Evolutionary conservation across 352 stramenopile genomes (phyloP).

Genomic region (Phytophthora nicotianae): DNA sequence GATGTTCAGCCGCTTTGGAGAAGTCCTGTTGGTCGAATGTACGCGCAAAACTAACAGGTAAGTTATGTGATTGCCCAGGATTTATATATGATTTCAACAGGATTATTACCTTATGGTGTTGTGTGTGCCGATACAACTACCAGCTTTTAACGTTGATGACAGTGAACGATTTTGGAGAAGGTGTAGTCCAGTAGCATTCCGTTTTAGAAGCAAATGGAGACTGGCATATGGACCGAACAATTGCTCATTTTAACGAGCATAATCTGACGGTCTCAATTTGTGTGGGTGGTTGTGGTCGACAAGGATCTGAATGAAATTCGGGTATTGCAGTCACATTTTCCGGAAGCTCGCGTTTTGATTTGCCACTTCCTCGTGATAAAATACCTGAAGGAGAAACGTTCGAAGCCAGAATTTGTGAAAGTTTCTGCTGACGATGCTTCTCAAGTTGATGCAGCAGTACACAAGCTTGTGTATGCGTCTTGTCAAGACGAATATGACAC

Average conservation of each 20-base stretch:
- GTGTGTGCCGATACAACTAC: constrained; percentile 19
- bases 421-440: constrained; percentile 19
- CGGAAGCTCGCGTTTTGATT: constrained; percentile 1
- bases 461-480: constrained; percentile 26
- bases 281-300: no score
- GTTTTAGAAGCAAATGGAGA: background rate
- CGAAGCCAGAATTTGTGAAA: constrained; percentile 12
- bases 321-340: constrained; percentile 7
- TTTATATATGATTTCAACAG: background rate
- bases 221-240: background rate
- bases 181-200: constrained; percentile 8
- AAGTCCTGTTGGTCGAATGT: constrained; percentile 18
- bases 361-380: constrained; percentile 33
- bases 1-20: constrained; percentile 7
- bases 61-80: background rate
- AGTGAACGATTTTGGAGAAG: constrained; percentile 24
- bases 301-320: no score
- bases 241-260: background rate
- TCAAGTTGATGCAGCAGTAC: constrained; percentile 4
- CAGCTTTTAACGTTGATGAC: constrained; percentile 20
- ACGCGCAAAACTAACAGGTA: constrained; percentile 24
- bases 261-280: background rate
- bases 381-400: constrained; percentile 14
- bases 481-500: constrained; percentile 2
- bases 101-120: constrained; percentile 1